Evolutionary conservation across 164 flowering plant genomes (phyloP).

Genomic region (Stephania yunnanensis): DNA sequence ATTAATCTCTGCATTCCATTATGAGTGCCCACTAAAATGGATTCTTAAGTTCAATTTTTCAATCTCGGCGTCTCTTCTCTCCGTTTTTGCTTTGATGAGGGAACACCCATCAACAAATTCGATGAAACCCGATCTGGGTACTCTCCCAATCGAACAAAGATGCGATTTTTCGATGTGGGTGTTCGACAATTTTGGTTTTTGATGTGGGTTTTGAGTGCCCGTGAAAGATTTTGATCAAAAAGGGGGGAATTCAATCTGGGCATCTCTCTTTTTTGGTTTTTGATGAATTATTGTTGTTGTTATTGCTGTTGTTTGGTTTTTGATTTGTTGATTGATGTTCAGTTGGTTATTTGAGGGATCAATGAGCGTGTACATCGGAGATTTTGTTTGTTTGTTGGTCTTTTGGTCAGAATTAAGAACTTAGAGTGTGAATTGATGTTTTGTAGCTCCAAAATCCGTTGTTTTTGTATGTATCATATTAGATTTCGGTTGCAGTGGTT

Average conservation of each 20-base stretch:
- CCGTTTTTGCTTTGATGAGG: neutral
- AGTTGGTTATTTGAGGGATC: constrained; percentile 11
- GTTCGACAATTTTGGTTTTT: neutral
- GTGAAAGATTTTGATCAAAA: neutral
- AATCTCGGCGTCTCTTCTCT: neutral
- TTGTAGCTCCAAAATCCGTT: constrained; percentile 18
- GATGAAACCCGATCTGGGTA: constrained; percentile 7
- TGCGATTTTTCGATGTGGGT: neutral
- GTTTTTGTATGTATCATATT: neutral
- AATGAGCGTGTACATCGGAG: neutral
- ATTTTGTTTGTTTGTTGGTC: constrained; percentile 17
- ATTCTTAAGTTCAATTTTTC: neutral
- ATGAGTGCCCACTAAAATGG: neutral
- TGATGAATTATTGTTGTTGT: constrained; percentile 7
- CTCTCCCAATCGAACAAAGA: neutral
- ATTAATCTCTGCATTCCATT: neutral
- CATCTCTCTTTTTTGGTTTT: neutral
- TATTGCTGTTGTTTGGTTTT: constrained; percentile 6
- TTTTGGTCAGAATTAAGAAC: constrained; percentile 11
- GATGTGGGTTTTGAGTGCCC: neutral
- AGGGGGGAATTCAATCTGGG: constrained; percentile 9
- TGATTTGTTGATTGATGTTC: constrained; percentile 15
- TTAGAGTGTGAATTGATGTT: constrained; percentile 13
- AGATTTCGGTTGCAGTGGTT: constrained; percentile 11
- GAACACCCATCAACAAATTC: constrained; percentile 1